Evolutionary conservation across 2,329 filamentous ascomycete species (phyloP), one percentile per base, ranked within the genome.

Genomic region (Xylaria sp.): DNA sequence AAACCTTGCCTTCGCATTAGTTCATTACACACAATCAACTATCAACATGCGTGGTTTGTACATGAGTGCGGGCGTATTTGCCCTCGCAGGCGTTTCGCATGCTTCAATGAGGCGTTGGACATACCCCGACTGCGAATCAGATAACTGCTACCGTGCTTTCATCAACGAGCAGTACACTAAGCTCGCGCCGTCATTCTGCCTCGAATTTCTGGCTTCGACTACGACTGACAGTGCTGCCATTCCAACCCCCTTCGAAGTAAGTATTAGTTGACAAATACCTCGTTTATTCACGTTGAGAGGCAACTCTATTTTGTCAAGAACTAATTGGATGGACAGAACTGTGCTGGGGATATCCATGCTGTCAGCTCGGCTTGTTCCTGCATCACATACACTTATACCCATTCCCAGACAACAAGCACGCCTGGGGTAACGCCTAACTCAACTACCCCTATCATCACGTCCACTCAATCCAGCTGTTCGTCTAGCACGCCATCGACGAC

Each of bases 41-140:
- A 56, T 53, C 36, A 69, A 69, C 12, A 76, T 76, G 74, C 69
- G 66, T 59, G 66, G 70, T 32, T 15, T 70, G 12, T 57, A 69
- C 32, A 28, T 73, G 30, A 66, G 71, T 60, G 61, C 72, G 46
- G 62, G 70, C 36, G 72, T 70, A 60, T 60, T 76, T 30, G 71
- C 73, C 55, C 66, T 75, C 61, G 65, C 65, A 25, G 71, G 71
- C 55, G 63, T 73, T 39, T 56, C 72, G 30, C 67, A 58, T 50
- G 74, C 73, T 60, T 53, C 57, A 15, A 25, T 67, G 34, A 72
- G 60, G 62, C 69, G 60, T 32, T 67, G 50, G 63, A 60, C 20
- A 43, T 69, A 56, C 32, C 63, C 63, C n/a, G 60, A 66, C 48
- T 69, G 64, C 20, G 67, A 60, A 3, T 48, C 48, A 20, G 63